Conservation (phyloP, 805 yeast species). For the Lachancea meyersii region DNA sequence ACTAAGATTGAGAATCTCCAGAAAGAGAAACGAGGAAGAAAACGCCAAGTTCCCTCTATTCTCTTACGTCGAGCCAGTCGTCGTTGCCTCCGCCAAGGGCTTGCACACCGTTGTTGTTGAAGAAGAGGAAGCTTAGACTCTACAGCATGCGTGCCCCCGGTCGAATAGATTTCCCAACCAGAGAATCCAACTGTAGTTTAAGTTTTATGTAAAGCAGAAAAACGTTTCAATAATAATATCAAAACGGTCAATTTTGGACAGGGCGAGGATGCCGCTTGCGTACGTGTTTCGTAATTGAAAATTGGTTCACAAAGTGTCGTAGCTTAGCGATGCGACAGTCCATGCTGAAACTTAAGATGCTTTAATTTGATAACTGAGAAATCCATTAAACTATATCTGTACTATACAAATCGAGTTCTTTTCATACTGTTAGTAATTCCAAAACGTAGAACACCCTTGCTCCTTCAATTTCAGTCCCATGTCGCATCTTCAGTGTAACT, state of each 20-base stretch:
- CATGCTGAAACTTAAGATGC: too few relatives aligned
- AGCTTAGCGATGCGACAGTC: too few relatives aligned
- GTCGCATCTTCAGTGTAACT: slow-evolving; percentile 62
- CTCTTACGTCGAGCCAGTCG: slow-evolving; percentile 96
- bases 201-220: slow-evolving; percentile 9
- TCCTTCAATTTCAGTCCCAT: background rate
- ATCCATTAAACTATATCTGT: too few relatives aligned
- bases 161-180: slow-evolving; percentile 10
- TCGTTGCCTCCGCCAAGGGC: slow-evolving; percentile 93
- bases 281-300: too few relatives aligned
- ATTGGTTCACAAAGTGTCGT: too few relatives aligned
- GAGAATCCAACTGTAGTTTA: slow-evolving; percentile 8
- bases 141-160: slow-evolving; percentile 19
- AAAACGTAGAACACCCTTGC: background rate
- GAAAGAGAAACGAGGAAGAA: slow-evolving; percentile 99
- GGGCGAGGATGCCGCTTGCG: background rate
- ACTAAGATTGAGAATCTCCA: slow-evolving; percentile 96
- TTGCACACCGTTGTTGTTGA: slow-evolving; percentile 96
- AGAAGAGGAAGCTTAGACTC: slow-evolving; percentile 51
- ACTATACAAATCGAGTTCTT: too few relatives aligned
- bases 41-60: slow-evolving; percentile 96
- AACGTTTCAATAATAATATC: slow-evolving; percentile 12
- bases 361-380: too few relatives aligned
- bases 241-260: slow-evolving; percentile 3
- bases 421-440: too few relatives aligned